Evolutionary conservation across 1,284 basidiomycete genomes (phyloP), one percentile per base, ranked within the genome.

Genomic region (Rhodotorula sp.): DNA sequence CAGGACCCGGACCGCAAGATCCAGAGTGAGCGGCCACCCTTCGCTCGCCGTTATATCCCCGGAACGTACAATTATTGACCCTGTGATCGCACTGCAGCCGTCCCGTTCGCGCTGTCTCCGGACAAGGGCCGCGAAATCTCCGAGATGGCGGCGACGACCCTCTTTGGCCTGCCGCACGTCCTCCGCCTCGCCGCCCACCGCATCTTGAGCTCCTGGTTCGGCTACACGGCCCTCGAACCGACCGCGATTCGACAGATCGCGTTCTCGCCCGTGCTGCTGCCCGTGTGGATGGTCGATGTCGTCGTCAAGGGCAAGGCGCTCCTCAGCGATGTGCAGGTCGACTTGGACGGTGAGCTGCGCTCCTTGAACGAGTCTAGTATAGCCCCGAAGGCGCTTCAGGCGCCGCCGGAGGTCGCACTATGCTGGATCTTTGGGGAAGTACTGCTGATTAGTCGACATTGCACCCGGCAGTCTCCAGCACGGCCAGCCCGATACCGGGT

Each of bases 221-320:
- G 69, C 15, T 29, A 61, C 57, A n/a, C 18, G 39, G 58, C 54
- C 34, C 48, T 60, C 16, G 21, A 57, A 46, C 56, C 68, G 7
- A 66, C 71, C 7, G 71, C 64, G 4, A 65, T 73, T 31, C 43
- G 61, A 10, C 21, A 46, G 43, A 51, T 62, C 10, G 71, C 74
- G 1, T 68, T 70, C 56, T 48, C 31, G 47, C 62, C 71, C 21
- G 31, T 73, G 20, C 29, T 75, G 49, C 16, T 73, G 8, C 74
- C 74, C 29, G 64, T 70, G 15, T 73, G 74, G 74, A 70, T 69
- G 57, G 61, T 75, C 18, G 74, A 75, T 49, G 21, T 73, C 18
- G 62, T 64, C 5, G 56, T 70, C 39, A 58, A 51, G 51, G 74
- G 68, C 5, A 70, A 65, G 39, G 69, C 64, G 10, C 16, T 68